These are phyloP conservation scores for Aspergillus conjunctus DNA, from an alignment of 495 filamentous ascomycete species.

Conservation along the genomic window DNA sequence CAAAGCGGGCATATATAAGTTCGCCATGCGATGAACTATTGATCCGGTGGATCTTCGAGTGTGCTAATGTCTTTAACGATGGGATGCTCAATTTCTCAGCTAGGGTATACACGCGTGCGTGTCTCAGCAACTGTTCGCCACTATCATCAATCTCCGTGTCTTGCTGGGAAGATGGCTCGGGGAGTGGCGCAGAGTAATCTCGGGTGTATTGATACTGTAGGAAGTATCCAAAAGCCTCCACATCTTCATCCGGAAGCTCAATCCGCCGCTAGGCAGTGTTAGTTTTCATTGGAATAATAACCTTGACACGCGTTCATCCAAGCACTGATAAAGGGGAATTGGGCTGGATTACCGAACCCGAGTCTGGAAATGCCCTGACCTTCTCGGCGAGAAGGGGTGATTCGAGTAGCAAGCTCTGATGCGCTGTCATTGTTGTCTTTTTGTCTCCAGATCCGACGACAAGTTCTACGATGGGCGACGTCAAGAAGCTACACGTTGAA, in stretches of 20 bases:
- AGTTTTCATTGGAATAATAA: not conserved
- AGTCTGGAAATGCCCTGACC: conserved; percentile 57
- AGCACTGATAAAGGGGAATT: not conserved
- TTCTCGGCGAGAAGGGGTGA: conserved; percentile 73
- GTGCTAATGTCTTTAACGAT: conserved; percentile 73
- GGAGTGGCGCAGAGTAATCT: conserved; percentile 79
- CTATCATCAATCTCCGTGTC: conserved; percentile 67
- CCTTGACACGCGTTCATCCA: not conserved
- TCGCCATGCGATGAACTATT: conserved; percentile 83
- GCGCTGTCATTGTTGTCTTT: conserved; percentile 69
- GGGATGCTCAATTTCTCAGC: conserved; percentile 77
- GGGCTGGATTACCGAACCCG: conserved; percentile 31
- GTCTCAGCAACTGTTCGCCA: conserved; percentile 77
- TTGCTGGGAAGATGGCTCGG: conserved; percentile 46
- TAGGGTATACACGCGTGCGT: conserved; percentile 86
- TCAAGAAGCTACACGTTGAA: conserved; percentile 48
- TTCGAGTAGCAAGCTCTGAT: conserved; percentile 72
- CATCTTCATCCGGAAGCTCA: conserved; percentile 66
- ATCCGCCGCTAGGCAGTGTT: conserved; percentile 55
- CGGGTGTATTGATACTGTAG: conserved; percentile 91
- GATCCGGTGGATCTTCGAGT: conserved; percentile 86
- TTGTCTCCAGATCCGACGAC: conserved; percentile 65
- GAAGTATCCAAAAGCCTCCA: conserved; percentile 83
- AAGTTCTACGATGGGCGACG: conserved; percentile 77
- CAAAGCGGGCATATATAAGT: conserved; percentile 85